These are phyloP conservation scores for Fraxinus baroniana DNA, from an alignment of 305 asterid genomes.

Conservation along the genomic window DNA sequence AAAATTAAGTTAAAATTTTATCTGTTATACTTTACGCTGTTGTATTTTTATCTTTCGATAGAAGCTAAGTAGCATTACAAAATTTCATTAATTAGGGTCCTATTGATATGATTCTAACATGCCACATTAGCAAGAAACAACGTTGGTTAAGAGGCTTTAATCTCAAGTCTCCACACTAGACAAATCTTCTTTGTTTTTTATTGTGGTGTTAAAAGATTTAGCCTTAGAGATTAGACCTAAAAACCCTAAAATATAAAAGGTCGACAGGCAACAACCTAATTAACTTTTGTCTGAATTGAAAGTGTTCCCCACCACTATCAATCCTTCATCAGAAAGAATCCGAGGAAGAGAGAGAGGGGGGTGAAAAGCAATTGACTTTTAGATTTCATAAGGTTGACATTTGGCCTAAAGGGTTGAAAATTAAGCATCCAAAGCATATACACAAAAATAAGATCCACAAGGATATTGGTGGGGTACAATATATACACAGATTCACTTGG, in stretches of 20 bases:
- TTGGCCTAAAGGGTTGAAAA: conserved; percentile 25
- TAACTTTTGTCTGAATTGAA: conserved; percentile 21
- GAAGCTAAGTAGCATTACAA: conserved; percentile 2
- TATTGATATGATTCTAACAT: conserved; percentile 1
- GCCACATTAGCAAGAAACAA: conserved; percentile 24
- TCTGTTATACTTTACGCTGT: background rate
- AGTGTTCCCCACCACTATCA: conserved; percentile 32
- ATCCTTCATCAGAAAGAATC: conserved; percentile 34
- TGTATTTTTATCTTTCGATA: background rate
- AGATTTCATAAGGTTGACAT: conserved; percentile 40
- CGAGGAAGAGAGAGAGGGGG: conserved; percentile 9
- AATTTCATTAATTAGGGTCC: background rate
- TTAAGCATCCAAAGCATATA: conserved; percentile 36
- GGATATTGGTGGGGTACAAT: conserved; percentile 8
- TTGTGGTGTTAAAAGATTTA: background rate
- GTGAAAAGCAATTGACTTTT: conserved; percentile 33
- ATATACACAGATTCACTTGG: conserved; percentile 21
- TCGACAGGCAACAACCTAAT: background rate
- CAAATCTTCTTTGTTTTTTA: background rate
- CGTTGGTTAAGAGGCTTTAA: conserved; percentile 16
- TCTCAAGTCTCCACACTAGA: conserved; percentile 17
- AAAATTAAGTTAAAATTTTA: background rate
- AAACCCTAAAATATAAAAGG: background rate
- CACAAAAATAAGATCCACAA: background rate
- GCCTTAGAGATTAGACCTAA: background rate